Conservation (phyloP, 2,329 filamentous ascomycete species). For the Arachnopeziza araneosa region DNA sequence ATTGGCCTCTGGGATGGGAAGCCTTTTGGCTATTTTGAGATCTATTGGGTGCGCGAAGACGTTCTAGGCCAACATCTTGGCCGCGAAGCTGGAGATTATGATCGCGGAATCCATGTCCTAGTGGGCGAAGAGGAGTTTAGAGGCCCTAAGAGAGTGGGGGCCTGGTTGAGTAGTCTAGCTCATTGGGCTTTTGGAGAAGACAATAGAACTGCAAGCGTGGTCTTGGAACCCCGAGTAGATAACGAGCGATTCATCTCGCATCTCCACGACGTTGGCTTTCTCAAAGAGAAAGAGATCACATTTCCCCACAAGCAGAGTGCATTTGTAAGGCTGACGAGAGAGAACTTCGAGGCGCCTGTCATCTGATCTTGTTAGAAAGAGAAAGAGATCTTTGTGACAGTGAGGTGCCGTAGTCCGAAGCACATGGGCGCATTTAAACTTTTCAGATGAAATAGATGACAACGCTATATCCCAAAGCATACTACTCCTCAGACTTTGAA, state of each 20-base stretch:
- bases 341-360: constrained; percentile 70
- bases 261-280: constrained; percentile 70
- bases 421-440: no score
- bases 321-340: constrained; percentile 72
- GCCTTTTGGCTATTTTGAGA: constrained; percentile 94
- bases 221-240: constrained; percentile 86
- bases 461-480: not conserved
- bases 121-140: constrained; percentile 90
- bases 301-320: constrained; percentile 93
- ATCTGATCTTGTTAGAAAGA: constrained; percentile 16
- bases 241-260: constrained; percentile 69
- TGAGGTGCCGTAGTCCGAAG: not conserved
- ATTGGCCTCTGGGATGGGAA: constrained; percentile 93
- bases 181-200: constrained; percentile 80
- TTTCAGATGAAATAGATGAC: not conserved
- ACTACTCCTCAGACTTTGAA: no score
- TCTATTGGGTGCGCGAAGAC: constrained; percentile 98
- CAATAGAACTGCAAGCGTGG: constrained; percentile 72
- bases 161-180: constrained; percentile 81
- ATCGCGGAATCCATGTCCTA: constrained; percentile 81
- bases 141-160: constrained; percentile 66
- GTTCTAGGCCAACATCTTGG: constrained; percentile 65
- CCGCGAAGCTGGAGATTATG: constrained; percentile 67
- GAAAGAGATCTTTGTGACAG: not conserved
- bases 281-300: constrained; percentile 77